Conservation (phyloP, 2,329 filamentous ascomycete genomes). For the Elsinoe perseae region DNA sequence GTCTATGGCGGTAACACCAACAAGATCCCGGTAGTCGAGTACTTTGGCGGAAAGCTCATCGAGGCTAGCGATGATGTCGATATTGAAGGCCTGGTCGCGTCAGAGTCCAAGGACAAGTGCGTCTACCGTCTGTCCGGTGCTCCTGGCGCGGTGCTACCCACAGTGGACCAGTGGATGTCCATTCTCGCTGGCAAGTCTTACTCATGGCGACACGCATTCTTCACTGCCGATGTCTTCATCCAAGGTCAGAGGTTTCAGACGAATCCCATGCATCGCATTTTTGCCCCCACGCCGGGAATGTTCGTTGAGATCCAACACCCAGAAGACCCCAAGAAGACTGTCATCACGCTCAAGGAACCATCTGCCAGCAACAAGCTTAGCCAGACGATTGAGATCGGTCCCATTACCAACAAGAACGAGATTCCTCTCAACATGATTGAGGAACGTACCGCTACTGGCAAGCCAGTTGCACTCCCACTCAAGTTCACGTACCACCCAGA, state of each 20-base stretch:
- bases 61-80: constrained; percentile 65
- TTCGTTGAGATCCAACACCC: constrained; percentile 81
- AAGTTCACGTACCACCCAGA: constrained; percentile 92
- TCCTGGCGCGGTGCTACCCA: constrained; percentile 65
- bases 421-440: constrained; percentile 89
- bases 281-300: constrained; percentile 76
- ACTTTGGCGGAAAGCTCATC: constrained; percentile 84
- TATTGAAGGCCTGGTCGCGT: constrained; percentile 77
- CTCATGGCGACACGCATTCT: constrained; percentile 91
- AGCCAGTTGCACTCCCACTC: constrained; percentile 74
- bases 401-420: constrained; percentile 60
- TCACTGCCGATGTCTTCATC: constrained; percentile 86
- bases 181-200: constrained; percentile 77
- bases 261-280: constrained; percentile 88
- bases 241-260: constrained; percentile 96
- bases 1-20: constrained; percentile 67
- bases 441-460: constrained; percentile 76
- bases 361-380: constrained; percentile 77
- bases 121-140: constrained; percentile 76
- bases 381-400: constrained; percentile 78
- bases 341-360: constrained; percentile 81
- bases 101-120: constrained; percentile 69
- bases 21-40: constrained; percentile 78
- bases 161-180: constrained; percentile 75
- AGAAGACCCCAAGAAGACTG: constrained; percentile 72